A percentile compares a stretch with the other conserved stretches of the same genome.
Conservation (phyloP, 352 stramenopile species). For the Globisporangium heterothallicum region DNA sequence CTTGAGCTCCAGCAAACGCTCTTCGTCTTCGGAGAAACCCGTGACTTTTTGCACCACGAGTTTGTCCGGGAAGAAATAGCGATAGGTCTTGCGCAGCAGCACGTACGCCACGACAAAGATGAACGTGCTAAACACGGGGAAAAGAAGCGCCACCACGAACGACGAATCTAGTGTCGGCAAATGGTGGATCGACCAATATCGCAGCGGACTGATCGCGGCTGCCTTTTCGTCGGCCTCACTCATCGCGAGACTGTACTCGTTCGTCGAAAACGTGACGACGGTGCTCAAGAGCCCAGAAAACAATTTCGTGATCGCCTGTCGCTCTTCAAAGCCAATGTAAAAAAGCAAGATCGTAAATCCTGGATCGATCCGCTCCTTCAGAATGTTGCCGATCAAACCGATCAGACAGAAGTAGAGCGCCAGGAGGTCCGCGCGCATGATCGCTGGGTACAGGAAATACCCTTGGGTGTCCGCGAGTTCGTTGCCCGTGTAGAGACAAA, state of each 20-base stretch:
- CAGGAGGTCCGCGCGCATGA: constrained; percentile 2
- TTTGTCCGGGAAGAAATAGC: constrained; percentile 5
- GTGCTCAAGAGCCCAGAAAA: neutral
- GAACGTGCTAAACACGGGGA: constrained; percentile 6
- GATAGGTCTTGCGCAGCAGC: neutral
- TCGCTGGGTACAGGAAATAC: neutral
- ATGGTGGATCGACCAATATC: constrained; percentile 3
- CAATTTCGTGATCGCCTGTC: neutral
- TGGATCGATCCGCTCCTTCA: neutral
- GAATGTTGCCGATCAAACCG: neutral
- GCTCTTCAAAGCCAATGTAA: neutral
- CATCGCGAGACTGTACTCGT: constrained; percentile 5
- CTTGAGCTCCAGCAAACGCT: constrained; percentile 8
- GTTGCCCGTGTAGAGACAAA: neutral
- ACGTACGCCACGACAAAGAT: constrained; percentile 2
- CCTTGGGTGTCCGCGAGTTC: neutral
- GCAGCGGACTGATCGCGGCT: neutral
- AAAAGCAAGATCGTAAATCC: neutral
- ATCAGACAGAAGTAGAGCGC: neutral
- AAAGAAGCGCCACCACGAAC: neutral
- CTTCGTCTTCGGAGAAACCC: constrained; percentile 5
- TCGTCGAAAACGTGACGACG: neutral
- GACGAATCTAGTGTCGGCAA: neutral
- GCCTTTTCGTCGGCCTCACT: neutral
- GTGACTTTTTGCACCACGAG: constrained; percentile 2